Conservation (phyloP, 306 rosid species). For the Vigna mungo region DNA sequence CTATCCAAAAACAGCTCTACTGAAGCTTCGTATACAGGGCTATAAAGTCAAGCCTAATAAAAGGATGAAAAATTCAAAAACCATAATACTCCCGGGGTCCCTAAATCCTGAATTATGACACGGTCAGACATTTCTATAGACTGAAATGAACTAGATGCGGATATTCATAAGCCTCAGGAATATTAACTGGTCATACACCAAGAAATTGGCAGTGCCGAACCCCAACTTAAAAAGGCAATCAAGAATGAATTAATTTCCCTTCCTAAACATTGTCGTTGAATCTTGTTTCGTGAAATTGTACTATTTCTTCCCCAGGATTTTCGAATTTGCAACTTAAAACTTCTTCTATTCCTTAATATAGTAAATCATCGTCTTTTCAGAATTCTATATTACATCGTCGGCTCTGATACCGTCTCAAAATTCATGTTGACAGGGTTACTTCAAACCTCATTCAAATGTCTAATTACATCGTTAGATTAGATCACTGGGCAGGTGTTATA, state of each 20-base stretch:
- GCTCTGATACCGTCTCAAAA: background rate
- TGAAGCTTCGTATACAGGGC: too few species aligned
- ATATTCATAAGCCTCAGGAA: background rate
- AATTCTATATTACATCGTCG: background rate
- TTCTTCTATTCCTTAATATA: too few species aligned
- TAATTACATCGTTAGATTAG: background rate
- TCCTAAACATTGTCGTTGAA: background rate
- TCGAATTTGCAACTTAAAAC: background rate
- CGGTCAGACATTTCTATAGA: background rate
- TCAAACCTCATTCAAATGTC: constrained; percentile 1
- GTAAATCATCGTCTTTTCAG: background rate
- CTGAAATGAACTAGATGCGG: background rate
- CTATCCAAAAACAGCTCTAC: too few species aligned
- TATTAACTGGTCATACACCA: background rate
- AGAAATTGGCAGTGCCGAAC: background rate
- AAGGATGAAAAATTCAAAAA: background rate
- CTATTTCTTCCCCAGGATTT: too few species aligned
- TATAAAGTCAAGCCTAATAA: background rate
- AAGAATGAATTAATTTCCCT: background rate
- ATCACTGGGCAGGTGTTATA: background rate
- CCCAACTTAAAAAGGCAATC: background rate
- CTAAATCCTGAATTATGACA: background rate
- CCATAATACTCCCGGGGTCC: background rate
- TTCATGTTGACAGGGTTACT: background rate
- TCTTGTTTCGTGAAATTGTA: background rate